Evolutionary conservation across 192 early-diverging fungal species (phyloP).

Genomic region (Coemansia sp.): DNA sequence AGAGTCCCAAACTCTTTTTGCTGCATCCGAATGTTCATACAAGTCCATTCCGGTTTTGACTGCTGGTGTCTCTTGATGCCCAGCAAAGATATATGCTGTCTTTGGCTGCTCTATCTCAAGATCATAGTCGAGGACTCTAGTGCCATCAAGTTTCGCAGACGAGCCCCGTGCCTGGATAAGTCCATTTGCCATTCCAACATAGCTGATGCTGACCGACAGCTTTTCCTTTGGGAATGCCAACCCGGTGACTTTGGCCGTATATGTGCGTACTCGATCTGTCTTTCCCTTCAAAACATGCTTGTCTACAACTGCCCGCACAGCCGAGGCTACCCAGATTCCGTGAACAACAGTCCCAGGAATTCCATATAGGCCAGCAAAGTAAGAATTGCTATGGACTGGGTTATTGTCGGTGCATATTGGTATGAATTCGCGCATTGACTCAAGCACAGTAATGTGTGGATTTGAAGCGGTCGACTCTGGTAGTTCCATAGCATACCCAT

Average conservation of each 20-base stretch:
- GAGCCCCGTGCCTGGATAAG: conserved; percentile 87
- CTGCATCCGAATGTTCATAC: conserved; percentile 79
- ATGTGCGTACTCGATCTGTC: conserved; percentile 77
- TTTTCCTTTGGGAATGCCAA: conserved; percentile 88
- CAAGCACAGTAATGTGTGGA: conserved; percentile 54
- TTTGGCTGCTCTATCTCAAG: conserved; percentile 89
- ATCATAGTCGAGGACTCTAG: conserved; percentile 62
- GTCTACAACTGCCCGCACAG: conserved; percentile 91
- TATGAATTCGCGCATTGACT: conserved; percentile 79
- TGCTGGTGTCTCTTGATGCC: conserved; percentile 87
- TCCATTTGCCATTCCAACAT: conserved; percentile 92
- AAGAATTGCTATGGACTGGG: conserved; percentile 90
- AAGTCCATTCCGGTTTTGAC: conserved; percentile 93
- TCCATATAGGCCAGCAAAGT: conserved; percentile 81
- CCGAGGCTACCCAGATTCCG: conserved; percentile 91
- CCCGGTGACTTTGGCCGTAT: conserved; percentile 75
- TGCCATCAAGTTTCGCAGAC: conserved; percentile 74
- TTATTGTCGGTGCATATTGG: conserved; percentile 81
- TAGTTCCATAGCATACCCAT: conserved; percentile 48
- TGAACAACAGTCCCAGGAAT: conserved; percentile 91
- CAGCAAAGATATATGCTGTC: conserved; percentile 92
- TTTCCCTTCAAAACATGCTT: conserved; percentile 81
- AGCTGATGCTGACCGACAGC: conserved; percentile 77
- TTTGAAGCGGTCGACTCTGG: background rate
- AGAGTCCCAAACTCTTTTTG: conserved; percentile 85